Evolutionary conservation across 1,139 yeast genomes (phyloP).

Genomic region (Eremothecium coryli): DNA sequence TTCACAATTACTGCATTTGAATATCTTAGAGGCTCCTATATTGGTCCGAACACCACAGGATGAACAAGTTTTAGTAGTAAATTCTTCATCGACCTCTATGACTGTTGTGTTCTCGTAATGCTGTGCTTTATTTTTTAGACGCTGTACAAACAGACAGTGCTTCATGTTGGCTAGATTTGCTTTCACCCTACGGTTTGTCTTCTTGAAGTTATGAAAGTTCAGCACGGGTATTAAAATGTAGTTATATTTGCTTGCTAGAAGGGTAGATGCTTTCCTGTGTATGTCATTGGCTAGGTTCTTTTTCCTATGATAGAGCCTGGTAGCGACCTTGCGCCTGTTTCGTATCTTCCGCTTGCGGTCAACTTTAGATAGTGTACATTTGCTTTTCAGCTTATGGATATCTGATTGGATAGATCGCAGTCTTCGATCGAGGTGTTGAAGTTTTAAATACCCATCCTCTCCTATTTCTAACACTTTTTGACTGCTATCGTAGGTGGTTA

Average conservation of each 20-base stretch:
- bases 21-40: conserved; percentile 3
- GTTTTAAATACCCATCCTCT: conserved; percentile 3
- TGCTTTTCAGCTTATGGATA: conserved; percentile 1
- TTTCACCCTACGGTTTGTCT: conserved; percentile 4
- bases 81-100: conserved; percentile 5
- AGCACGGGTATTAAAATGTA: conserved; percentile 4
- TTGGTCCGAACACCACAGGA: conserved; percentile 4
- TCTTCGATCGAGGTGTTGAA: conserved; percentile 3
- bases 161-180: conserved; percentile 5
- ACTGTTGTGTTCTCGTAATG: conserved; percentile 3
- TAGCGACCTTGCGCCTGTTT: conserved; percentile 1
- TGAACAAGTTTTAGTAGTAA: conserved; percentile 4
- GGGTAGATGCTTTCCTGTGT: conserved; percentile 1
- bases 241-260: conserved; percentile 3
- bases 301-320: conserved; percentile 2
- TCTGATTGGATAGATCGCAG: conserved; percentile 4
- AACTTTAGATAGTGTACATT: not conserved
- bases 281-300: conserved; percentile 5
- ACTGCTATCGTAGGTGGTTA: conserved; percentile 4
- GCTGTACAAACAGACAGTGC: conserved; percentile 5
- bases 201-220: conserved; percentile 5
- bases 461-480: conserved; percentile 2
- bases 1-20: conserved; percentile 4
- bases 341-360: conserved; percentile 4
- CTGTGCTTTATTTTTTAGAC: conserved; percentile 1